These are phyloP conservation scores for Wickerhamiella sergipiensis DNA, from an alignment of 805 yeast genomes.

Conservation along the genomic window DNA sequence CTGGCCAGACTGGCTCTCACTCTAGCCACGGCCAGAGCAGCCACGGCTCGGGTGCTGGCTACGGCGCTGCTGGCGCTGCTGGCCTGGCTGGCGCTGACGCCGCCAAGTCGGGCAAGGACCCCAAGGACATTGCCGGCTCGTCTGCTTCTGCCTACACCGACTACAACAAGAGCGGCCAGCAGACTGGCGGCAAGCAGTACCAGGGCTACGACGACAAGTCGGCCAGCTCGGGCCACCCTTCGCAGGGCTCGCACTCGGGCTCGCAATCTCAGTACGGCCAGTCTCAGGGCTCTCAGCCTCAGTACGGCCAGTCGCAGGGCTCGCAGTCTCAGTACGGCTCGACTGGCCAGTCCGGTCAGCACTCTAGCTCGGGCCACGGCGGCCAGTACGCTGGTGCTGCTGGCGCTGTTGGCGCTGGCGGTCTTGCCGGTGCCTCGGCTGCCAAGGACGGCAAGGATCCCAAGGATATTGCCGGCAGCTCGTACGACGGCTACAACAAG, in stretches of 20 bases:
- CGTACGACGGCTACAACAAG: constrained; percentile 1
- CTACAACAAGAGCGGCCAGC: neutral
- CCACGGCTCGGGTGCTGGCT: neutral
- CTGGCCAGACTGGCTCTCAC: constrained; percentile 5
- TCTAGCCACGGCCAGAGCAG: constrained; percentile 4
- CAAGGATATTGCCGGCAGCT: neutral
- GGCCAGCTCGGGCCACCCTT: too few species aligned
- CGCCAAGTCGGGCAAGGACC: neutral
- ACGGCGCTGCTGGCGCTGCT: constrained; percentile 1
- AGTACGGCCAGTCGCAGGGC: too few species aligned
- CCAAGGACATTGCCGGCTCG: constrained; percentile 1
- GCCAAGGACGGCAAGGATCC: constrained; percentile 9
- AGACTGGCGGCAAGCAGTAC: constrained; percentile 1
- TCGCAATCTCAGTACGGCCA: too few species aligned
- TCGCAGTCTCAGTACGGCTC: neutral
- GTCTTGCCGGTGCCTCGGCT: constrained; percentile 1
- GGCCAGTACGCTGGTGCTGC: constrained; percentile 8
- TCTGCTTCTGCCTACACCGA: neutral
- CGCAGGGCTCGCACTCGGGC: neutral
- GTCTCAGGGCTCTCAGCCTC: too few species aligned
- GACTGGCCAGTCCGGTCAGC: neutral
- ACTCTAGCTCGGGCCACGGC: neutral
- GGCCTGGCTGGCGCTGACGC: neutral
- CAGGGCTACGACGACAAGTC: neutral
- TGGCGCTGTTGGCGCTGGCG: neutral